Conservation (phyloP, 495 filamentous ascomycete species). For the Evernia prunastri region DNA sequence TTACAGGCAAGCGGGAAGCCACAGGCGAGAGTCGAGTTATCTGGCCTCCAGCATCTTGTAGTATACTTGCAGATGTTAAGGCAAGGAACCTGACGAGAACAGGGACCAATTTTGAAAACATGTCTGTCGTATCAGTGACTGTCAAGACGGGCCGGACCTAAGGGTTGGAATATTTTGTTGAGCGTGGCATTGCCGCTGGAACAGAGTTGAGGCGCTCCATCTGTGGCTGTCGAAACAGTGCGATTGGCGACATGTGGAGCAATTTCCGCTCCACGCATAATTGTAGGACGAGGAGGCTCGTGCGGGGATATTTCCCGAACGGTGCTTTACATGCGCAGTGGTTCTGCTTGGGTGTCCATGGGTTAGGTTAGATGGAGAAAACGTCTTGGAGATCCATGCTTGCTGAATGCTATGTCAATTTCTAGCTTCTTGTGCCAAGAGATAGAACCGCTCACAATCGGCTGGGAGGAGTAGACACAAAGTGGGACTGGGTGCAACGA, state of each 20-base stretch:
- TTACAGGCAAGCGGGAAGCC: neutral
- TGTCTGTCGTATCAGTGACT: too few relatives aligned
- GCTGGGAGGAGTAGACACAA: too few relatives aligned
- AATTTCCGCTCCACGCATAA: neutral
- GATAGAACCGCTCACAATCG: too few relatives aligned
- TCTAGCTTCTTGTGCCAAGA: too few relatives aligned
- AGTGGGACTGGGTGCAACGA: too few relatives aligned
- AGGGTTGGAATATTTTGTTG: neutral
- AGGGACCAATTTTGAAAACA: neutral
- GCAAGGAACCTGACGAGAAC: neutral
- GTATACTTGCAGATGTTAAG: neutral
- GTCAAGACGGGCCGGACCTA: neutral
- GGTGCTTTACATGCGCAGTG: neutral
- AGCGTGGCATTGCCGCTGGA: neutral
- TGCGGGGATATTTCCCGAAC: neutral
- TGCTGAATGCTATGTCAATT: too few relatives aligned
- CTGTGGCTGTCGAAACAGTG: neutral
- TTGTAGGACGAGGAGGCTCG: neutral
- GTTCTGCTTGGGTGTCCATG: neutral
- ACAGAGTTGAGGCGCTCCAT: neutral
- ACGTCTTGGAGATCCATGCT: too few relatives aligned
- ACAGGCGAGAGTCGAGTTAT: neutral
- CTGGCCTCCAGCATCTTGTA: neutral
- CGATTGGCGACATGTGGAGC: neutral
- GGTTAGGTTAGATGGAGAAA: too few relatives aligned